phyloP scores from a whole-genome alignment of 2,329 filamentous ascomycete genomes.

The Escovopsis sp. region DNA sequence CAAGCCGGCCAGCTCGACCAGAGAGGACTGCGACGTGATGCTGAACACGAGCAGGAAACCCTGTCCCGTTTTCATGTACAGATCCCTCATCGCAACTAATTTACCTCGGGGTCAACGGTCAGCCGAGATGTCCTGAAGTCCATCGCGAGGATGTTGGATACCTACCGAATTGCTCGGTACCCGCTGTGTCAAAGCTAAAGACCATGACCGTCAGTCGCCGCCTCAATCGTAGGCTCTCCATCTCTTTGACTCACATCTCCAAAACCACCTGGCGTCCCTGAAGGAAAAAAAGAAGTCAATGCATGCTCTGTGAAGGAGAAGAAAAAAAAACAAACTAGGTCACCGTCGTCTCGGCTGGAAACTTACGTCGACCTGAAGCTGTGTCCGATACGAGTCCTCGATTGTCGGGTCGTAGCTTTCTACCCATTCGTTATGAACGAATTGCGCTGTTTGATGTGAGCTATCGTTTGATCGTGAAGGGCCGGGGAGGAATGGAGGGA shows the following conservation, averaged over 20 bases:
- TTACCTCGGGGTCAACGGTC: background rate
- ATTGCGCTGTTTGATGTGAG: slow-evolving; percentile 30
- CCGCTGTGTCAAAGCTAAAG: slow-evolving; percentile 66
- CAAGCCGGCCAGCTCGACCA: slow-evolving; percentile 65
- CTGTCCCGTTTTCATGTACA: slow-evolving; percentile 89
- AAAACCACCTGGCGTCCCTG: slow-evolving; percentile 77
- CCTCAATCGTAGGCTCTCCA: background rate
- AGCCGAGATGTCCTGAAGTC: background rate
- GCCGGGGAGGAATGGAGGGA: slow-evolving; percentile 1
- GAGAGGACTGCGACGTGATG: slow-evolving; percentile 72
- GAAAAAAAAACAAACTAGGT: background rate
- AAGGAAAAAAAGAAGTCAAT: slow-evolving; percentile 9
- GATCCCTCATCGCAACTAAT: slow-evolving; percentile 52
- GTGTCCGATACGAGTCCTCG: slow-evolving; percentile 62
- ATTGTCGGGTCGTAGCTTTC: slow-evolving; percentile 73
- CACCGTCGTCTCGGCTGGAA: background rate
- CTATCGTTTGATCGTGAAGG: background rate
- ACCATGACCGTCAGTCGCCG: background rate
- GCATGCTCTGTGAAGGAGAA: slow-evolving; percentile 3
- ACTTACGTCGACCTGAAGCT: slow-evolving; percentile 71
- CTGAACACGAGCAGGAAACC: slow-evolving; percentile 86
- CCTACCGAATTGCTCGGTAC: slow-evolving; percentile 86
- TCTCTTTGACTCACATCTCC: slow-evolving; percentile 54
- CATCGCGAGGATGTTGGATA: slow-evolving; percentile 3
- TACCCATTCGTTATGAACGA: slow-evolving; percentile 89